Evolutionary conservation across 768 basidiomycete genomes (phyloP), one percentile per base, ranked within the genome.

Genomic region (Termitomyces sp.): DNA sequence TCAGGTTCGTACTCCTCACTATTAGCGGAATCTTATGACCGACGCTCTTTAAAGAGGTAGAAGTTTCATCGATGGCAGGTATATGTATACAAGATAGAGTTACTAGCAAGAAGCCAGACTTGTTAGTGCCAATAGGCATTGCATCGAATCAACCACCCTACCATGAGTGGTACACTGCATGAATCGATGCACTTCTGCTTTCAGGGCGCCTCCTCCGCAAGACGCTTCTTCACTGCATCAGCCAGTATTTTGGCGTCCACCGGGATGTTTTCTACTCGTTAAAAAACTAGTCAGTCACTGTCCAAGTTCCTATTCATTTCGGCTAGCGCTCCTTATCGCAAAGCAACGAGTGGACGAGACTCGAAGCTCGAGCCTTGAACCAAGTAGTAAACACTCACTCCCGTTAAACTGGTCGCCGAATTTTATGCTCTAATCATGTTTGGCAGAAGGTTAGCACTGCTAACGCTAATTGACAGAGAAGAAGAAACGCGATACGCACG

Each of bases 241-340:
- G 80, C 83, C 10, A 91, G 76, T 1, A 74, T 74, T 22, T 81
- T 79, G 0, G 83, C 86, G 60, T 85, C 70, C 1, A 89, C 82
- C 14, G 88, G 88, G 53, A 91, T 90, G 5, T 56, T 47, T 48
- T 55, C 72, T 71, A 30, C 22, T 6, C 24, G 1, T 3, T 40
- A 5, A 43, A 10, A 49, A 30, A 45, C 5, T 30, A 43, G 14
- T 18, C 40, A 56, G 14, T 44, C 26, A 44, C 27, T 24, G 26
- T 37, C 32, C 39, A 39, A 20, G 33, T 47, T 12, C 46, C n/a
- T 32, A 32, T 32, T 39, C 14, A 45, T 55, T 9, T 55, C 33
- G 46, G 55, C 39, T 37, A 56, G 44, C 18, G 30, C 36, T 43
- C 46, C 24, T 39, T 40, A 26, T 34, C 33, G 4, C 49, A n/a